These are phyloP conservation scores for Seminavis robusta DNA, from an alignment of 108 stramenopile species.

Conservation along the genomic window DNA sequence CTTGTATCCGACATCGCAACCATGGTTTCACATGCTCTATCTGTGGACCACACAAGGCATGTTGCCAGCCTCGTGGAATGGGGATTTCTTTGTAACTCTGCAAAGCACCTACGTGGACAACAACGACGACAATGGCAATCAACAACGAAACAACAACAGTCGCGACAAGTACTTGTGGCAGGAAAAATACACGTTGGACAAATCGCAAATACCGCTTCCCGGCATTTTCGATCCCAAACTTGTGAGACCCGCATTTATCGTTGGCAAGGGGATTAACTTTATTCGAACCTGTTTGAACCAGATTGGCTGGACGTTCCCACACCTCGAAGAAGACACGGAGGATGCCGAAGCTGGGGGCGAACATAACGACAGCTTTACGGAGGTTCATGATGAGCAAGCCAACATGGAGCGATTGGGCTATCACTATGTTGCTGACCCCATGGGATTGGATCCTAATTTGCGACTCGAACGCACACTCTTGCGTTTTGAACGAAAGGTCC, in stretches of 20 bases:
- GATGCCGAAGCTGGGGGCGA: conserved; percentile 15
- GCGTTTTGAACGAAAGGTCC: conserved; percentile 47
- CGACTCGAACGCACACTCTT: conserved; percentile 48
- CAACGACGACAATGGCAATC: conserved; percentile 8
- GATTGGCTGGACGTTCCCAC: conserved; percentile 59
- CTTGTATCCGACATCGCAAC: conserved; percentile 48
- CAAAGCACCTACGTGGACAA: too few species aligned
- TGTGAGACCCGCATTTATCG: conserved; percentile 69
- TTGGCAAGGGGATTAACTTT: conserved; percentile 96
- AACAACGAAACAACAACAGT: conserved; percentile 3
- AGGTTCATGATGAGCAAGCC: conserved; percentile 16
- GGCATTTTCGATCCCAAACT: conserved; percentile 65
- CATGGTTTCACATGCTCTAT: conserved; percentile 70
- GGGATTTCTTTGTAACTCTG: conserved; percentile 94
- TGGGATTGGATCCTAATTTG: neutral
- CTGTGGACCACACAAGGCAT: conserved; percentile 70
- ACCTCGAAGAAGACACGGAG: conserved; percentile 6
- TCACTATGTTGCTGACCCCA: neutral
- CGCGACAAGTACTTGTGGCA: conserved; percentile 67
- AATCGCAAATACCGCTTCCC: conserved; percentile 68
- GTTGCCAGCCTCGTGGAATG: conserved; percentile 50
- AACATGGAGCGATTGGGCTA: neutral
- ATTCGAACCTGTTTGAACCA: conserved; percentile 81
- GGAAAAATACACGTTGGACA: conserved; percentile 68
- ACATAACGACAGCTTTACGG: conserved; percentile 19